A percentile compares a stretch with the other conserved stretches of the same genome.
Conservation (phyloP, 2,329 filamentous ascomycete genomes). For the Fusarium redolens region DNA sequence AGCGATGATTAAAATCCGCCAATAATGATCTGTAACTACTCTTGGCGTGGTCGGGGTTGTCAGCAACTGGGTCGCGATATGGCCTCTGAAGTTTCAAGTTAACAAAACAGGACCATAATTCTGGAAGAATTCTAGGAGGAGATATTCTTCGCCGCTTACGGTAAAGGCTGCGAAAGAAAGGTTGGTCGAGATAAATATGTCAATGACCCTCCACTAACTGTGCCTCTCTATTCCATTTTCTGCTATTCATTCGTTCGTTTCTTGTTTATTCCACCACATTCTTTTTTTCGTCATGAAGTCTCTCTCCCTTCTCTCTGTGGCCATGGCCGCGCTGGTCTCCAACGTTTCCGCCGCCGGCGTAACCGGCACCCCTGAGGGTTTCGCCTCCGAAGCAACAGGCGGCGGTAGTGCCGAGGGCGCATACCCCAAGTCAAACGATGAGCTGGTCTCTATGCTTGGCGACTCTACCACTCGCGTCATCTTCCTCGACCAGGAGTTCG, state of each 20-base stretch:
- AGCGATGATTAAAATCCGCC: background rate
- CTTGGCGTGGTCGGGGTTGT: background rate
- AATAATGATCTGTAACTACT: background rate
- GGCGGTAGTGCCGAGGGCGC: conserved; percentile 70
- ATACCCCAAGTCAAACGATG: conserved; percentile 63
- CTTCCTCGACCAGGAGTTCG: conserved; percentile 65
- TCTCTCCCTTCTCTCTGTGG: conserved; percentile 29
- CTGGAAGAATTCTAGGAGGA: background rate
- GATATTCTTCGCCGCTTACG: background rate
- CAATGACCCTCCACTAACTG: background rate
- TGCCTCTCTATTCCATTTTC: background rate
- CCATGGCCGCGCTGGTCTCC: conserved; percentile 30
- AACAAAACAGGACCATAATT: background rate
- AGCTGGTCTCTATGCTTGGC: conserved; percentile 70
- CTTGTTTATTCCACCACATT: background rate
- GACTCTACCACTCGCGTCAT: conserved; percentile 67
- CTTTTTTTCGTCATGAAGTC: conserved; percentile 31
- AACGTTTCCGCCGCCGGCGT: conserved; percentile 37
- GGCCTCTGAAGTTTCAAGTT: conserved; percentile 11
- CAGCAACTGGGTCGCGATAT: background rate
- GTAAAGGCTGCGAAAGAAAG: background rate
- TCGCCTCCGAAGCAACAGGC: conserved; percentile 67
- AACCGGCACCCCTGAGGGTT: conserved; percentile 54
- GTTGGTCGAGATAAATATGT: conserved; percentile 9
- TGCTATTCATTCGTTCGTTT: conserved; percentile 10